Evolutionary conservation across 1,284 basidiomycete species (phyloP), one percentile per base, ranked within the genome.

Genomic region (Boletus semigastroideus): DNA sequence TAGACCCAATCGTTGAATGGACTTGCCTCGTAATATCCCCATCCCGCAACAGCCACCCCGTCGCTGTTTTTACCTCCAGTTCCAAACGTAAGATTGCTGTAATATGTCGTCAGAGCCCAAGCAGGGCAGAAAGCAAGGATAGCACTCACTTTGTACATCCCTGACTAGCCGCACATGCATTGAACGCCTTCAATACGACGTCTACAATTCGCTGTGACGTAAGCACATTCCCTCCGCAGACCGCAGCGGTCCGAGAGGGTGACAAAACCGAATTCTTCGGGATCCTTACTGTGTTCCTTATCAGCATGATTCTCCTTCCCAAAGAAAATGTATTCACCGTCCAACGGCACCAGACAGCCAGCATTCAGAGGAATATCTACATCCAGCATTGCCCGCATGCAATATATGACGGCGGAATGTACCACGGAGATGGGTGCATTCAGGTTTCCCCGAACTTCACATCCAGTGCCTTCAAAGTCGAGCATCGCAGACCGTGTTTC

Each of bases 141-240:
- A 34, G 17, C 11, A 70, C 82, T 57, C 62, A 90, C 88, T 94
- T 94, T 43, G 92, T 94, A 63, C 92, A 93, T 6, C 96, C 96
- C 69, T 98, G 96, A 62, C 89, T 92, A 0, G 94, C 96, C 11
- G 95, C 93, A 47, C 87, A 91, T 0, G 93, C 94, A 55, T 90
- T 80, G 76, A 99, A 98, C 0, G 96, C 95, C 64, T 89, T 91
- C 49, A 98, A 75, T 12, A 98, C 92, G 1, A 98, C 93, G 63
- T 98, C 96, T 0, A 96, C 94, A 46, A 98, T 93, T 12, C 96
- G 80, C 68, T 98, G 95, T 17, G 87, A 90, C 3, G 94, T 96
- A 52, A 96, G 76, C 14, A 96, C 93, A 63, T 98, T 98, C 6
- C 94, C 94, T 19, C 90, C 94, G 57, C 93, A 95, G 2, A 97